Conservation (phyloP, 2,329 filamentous ascomycete species). For the Coniochaeta sp. region DNA sequence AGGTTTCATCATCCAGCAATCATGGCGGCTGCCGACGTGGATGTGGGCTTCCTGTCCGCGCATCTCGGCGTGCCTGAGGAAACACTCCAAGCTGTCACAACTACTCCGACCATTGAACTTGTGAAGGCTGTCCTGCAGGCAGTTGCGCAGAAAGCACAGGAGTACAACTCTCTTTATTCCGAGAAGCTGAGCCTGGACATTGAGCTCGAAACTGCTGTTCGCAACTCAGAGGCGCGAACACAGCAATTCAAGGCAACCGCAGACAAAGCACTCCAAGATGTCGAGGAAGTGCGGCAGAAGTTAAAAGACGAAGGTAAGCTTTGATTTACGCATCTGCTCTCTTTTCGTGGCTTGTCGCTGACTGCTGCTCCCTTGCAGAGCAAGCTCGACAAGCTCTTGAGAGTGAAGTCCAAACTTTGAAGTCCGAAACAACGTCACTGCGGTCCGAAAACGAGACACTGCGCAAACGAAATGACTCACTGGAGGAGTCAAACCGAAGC, state of each 20-base stretch:
- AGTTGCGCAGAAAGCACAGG: constrained; percentile 70
- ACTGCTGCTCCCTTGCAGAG: constrained; percentile 45
- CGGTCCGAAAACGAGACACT: constrained; percentile 69
- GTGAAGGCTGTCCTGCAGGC: constrained; percentile 68
- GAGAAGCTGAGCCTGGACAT: constrained; percentile 88
- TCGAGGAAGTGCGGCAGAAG: constrained; percentile 73
- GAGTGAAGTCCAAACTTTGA: constrained; percentile 72
- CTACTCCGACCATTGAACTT: constrained; percentile 68
- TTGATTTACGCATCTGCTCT: neutral
- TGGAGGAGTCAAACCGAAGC: constrained; percentile 89
- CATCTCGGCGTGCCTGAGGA: constrained; percentile 63
- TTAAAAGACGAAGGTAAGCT: constrained; percentile 71
- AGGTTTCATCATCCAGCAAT: constrained; percentile 12
- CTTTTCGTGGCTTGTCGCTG: constrained; percentile 4
- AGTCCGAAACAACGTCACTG: constrained; percentile 66
- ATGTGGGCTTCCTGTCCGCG: constrained; percentile 65
- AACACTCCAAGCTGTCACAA: constrained; percentile 51
- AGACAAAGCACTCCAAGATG: constrained; percentile 76
- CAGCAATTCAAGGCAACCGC: constrained; percentile 74
- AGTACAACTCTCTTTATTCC: constrained; percentile 73
- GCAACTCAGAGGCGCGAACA: constrained; percentile 73
- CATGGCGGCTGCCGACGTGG: constrained; percentile 56
- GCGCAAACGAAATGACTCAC: constrained; percentile 72
- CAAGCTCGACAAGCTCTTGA: constrained; percentile 67
- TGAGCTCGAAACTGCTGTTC: constrained; percentile 84